phyloP scores from a whole-genome alignment of 371 early-diverging fungal species.

The Actinomortierella wolfii region DNA sequence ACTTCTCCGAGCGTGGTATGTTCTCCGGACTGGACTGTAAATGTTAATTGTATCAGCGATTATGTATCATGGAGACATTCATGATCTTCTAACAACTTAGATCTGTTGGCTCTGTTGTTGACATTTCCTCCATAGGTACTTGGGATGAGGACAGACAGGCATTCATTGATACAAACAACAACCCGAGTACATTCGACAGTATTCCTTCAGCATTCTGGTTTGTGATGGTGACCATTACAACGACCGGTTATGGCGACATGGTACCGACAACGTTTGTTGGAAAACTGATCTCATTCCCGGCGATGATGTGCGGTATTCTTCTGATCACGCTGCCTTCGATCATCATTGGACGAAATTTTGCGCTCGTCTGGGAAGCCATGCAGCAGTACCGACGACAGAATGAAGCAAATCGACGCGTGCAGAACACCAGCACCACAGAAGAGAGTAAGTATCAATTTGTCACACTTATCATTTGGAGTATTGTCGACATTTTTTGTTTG shows the following conservation, averaged over 20 bases:
- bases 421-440: slow-evolving; percentile 8
- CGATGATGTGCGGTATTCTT: slow-evolving; percentile 85
- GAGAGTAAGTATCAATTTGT: slow-evolving; percentile 18
- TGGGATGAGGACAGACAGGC: slow-evolving; percentile 76
- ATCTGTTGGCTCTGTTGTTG: neutral
- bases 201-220: slow-evolving; percentile 88
- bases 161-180: slow-evolving; percentile 56
- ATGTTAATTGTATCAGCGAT: neutral
- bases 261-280: slow-evolving; percentile 85
- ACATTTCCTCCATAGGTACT: slow-evolving; percentile 34
- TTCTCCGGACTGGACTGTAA: neutral
- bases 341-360: slow-evolving; percentile 87
- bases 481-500: neutral
- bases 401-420: slow-evolving; percentile 19
- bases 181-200: slow-evolving; percentile 71
- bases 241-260: slow-evolving; percentile 89
- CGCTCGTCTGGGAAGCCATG: slow-evolving; percentile 85
- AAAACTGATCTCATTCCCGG: slow-evolving; percentile 82
- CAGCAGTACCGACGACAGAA: slow-evolving; percentile 47
- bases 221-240: slow-evolving; percentile 83
- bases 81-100: neutral
- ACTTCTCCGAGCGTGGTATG: slow-evolving; percentile 84
- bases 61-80: neutral
- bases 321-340: slow-evolving; percentile 88
- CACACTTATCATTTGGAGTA: slow-evolving; percentile 7